Evolutionary conservation across 495 filamentous ascomycete species (phyloP).

Genomic region (Corynascus novoguineensis): DNA sequence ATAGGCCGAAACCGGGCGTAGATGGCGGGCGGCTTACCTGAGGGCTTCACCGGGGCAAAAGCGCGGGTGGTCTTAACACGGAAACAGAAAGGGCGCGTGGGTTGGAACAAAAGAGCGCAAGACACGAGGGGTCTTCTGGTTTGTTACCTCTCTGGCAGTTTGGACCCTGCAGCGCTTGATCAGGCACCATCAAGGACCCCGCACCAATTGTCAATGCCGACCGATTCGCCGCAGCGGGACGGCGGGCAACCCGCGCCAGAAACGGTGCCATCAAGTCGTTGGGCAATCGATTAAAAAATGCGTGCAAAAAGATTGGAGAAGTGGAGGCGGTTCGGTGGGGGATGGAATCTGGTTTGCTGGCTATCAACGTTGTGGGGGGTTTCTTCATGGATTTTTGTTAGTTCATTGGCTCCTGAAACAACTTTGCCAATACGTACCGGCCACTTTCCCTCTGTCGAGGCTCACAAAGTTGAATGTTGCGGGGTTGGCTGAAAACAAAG

Average conservation of each 20-base stretch:
- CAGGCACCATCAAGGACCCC: constrained; percentile 2
- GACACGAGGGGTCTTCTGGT: neutral
- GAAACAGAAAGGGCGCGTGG: no score
- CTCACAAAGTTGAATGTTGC: neutral
- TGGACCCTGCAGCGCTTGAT: neutral
- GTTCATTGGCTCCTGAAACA: neutral
- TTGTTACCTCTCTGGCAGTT: constrained; percentile 10
- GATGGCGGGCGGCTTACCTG: neutral
- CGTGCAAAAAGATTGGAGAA: neutral
- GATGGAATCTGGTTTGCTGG: neutral
- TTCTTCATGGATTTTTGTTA: neutral
- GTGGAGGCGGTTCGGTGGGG: neutral
- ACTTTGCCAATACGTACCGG: neutral
- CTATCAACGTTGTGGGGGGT: neutral
- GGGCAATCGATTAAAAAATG: neutral
- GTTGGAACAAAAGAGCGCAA: neutral
- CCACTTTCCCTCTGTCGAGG: no score
- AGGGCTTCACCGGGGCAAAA: no score
- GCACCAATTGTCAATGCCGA: constrained; percentile 10
- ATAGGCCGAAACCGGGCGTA: constrained; percentile 18
- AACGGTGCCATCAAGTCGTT: constrained; percentile 17
- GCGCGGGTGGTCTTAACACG: neutral
- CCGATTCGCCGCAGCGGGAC: constrained; percentile 14
- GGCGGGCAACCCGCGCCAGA: constrained; percentile 14
- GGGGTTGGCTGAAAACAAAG: neutral